Evolutionary conservation across 1,139 yeast species (phyloP).

Genomic region (Blastobotrys illinoisensis): DNA sequence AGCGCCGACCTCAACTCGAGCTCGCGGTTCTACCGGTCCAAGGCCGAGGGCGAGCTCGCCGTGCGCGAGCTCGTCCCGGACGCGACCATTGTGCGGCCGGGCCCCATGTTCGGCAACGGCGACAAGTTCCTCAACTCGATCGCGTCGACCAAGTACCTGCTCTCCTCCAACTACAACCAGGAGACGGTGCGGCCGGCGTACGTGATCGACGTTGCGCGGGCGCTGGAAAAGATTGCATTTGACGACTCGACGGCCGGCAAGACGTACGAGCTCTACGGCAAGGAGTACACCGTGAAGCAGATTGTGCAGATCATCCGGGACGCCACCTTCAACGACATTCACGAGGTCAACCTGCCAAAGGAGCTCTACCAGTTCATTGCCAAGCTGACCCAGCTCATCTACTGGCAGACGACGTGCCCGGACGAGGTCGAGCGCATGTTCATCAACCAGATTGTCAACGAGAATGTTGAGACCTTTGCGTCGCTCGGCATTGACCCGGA

Average conservation of each 20-base stretch:
- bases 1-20: constrained; percentile 67
- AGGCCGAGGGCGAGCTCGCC: constrained; percentile 71
- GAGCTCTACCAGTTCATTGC: constrained; percentile 43
- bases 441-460: constrained; percentile 60
- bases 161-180: constrained; percentile 61
- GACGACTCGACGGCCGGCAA: constrained; percentile 79
- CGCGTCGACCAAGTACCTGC: constrained; percentile 46
- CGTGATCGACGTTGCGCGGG: constrained; percentile 72
- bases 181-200: constrained; percentile 70
- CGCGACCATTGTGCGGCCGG: constrained; percentile 81
- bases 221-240: constrained; percentile 70
- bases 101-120: constrained; percentile 74
- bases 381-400: constrained; percentile 47
- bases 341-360: constrained; percentile 49
- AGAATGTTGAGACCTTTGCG: constrained; percentile 56
- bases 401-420: constrained; percentile 67
- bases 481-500: constrained; percentile 73
- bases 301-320: constrained; percentile 67
- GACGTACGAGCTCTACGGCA: constrained; percentile 74
- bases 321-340: constrained; percentile 43
- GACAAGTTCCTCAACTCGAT: constrained; percentile 66
- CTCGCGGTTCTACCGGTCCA: constrained; percentile 70
- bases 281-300: constrained; percentile 56
- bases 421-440: constrained; percentile 76
- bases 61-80: constrained; percentile 67